Conservation (phyloP, 805 yeast species). For the Kluyveromyces dobzhanskii region DNA sequence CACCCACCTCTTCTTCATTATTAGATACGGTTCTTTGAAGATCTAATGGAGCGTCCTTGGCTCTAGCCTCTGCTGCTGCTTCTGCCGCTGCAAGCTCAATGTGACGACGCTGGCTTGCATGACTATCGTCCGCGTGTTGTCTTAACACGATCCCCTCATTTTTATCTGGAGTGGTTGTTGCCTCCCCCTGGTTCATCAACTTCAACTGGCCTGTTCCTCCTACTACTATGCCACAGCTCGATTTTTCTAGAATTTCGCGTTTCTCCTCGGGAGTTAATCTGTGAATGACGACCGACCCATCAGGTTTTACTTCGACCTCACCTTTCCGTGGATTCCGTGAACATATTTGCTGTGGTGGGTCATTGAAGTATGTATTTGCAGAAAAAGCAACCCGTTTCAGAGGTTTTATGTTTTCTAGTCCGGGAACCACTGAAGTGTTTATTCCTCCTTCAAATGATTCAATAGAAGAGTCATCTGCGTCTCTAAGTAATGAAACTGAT, state of each 20-base stretch:
- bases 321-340: slow-evolving; percentile 73
- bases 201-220: slow-evolving; percentile 69
- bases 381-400: slow-evolving; percentile 70
- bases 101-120: slow-evolving; percentile 19
- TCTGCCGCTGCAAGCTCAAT: slow-evolving; percentile 31
- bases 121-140: slow-evolving; percentile 13
- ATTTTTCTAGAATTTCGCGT: slow-evolving; percentile 34
- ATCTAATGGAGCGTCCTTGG: slow-evolving; percentile 27
- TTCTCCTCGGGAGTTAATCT: slow-evolving; percentile 49
- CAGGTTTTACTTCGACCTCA: slow-evolving; percentile 57
- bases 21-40: slow-evolving; percentile 23
- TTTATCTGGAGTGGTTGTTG: slow-evolving; percentile 8
- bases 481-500: slow-evolving; percentile 2
- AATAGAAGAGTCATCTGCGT: not conserved
- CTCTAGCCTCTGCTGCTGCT: slow-evolving; percentile 33
- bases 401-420: slow-evolving; percentile 32
- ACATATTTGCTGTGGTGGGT: slow-evolving; percentile 89
- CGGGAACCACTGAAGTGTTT: slow-evolving; percentile 27
- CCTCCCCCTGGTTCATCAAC: slow-evolving; percentile 21
- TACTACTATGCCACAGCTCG: slow-evolving; percentile 64
- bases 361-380: slow-evolving; percentile 62
- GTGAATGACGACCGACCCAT: slow-evolving; percentile 45
- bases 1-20: slow-evolving; percentile 33
- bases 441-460: not conserved
- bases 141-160: slow-evolving; percentile 4